Conservation (phyloP, 2,329 filamentous ascomycete genomes). For the Rhytidhysteron rufulum region DNA sequence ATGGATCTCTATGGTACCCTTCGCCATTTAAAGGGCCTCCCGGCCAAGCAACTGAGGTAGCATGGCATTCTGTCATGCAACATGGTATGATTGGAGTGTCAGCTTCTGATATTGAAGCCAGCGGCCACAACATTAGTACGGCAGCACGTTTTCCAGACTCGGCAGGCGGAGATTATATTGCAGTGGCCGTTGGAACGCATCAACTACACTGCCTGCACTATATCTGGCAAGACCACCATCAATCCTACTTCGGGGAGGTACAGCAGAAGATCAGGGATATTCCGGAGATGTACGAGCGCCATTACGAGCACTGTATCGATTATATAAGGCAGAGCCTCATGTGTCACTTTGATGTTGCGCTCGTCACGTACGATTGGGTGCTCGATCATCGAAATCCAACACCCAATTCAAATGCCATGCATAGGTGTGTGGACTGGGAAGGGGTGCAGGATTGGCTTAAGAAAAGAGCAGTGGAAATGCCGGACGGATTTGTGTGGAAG, state of each 20-base stretch:
- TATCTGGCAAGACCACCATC: conserved; percentile 12
- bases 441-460: neutral
- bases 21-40: conserved; percentile 6
- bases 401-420: neutral
- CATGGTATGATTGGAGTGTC: conserved; percentile 1
- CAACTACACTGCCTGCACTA: conserved; percentile 10
- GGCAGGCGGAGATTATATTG: conserved; percentile 3
- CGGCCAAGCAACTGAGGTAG: neutral
- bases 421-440: neutral
- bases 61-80: conserved; percentile 6
- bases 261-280: conserved; percentile 3
- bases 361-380: conserved; percentile 14
- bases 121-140: neutral
- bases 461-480: neutral
- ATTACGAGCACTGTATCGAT: conserved; percentile 17
- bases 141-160: conserved; percentile 1
- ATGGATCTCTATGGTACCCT: conserved; percentile 4
- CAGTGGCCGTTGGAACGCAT: conserved; percentile 7
- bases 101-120: neutral
- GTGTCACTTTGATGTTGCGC: conserved; percentile 12
- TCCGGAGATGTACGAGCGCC: conserved; percentile 9
- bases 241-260: conserved; percentile 2
- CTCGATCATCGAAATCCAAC: conserved; percentile 11
- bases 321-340: conserved; percentile 16
- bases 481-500: neutral